phyloP scores from a whole-genome alignment of 2,329 filamentous ascomycete species.

The Penicillium frequentans region DNA sequence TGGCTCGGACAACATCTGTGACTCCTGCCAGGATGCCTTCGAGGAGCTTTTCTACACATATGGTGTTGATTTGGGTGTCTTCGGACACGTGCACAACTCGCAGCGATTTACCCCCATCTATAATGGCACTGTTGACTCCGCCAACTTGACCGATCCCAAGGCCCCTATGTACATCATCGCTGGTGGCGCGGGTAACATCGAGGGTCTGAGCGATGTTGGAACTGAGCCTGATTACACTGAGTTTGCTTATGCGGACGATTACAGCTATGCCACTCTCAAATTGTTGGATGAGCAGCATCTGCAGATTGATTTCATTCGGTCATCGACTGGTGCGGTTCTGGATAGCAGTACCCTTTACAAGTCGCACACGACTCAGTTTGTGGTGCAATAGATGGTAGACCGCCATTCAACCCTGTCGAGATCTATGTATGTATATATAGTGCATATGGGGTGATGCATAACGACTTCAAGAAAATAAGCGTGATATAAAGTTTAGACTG shows the following conservation, averaged over 20 bases:
- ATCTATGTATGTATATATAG: too few relatives aligned
- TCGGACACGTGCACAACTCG: slow-evolving; percentile 60
- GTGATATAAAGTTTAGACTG: too few relatives aligned
- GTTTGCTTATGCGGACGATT: slow-evolving; percentile 42
- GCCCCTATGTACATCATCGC: slow-evolving; percentile 58
- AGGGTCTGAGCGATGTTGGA: slow-evolving; percentile 50
- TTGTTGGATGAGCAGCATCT: slow-evolving; percentile 50
- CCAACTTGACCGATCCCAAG: slow-evolving; percentile 52
- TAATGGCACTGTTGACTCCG: slow-evolving; percentile 41
- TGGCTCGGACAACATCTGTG: slow-evolving; percentile 38
- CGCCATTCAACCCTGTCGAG: too few relatives aligned
- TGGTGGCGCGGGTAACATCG: slow-evolving; percentile 58
- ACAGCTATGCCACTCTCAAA: slow-evolving; percentile 52
- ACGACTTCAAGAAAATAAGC: too few relatives aligned
- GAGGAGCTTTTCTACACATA: slow-evolving; percentile 57
- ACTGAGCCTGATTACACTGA: slow-evolving; percentile 44
- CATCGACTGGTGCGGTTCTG: slow-evolving; percentile 49
- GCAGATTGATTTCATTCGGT: slow-evolving; percentile 53
- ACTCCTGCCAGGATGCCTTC: slow-evolving; percentile 53
- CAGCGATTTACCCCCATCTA: slow-evolving; percentile 50
- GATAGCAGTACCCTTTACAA: slow-evolving; percentile 53
- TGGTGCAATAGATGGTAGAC: slow-evolving; percentile 49
- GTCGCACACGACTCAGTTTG: slow-evolving; percentile 48
- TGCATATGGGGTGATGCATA: too few relatives aligned
- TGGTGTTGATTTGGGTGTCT: slow-evolving; percentile 58